Base-by-base conservation (phyloP, 2,329 filamentous ascomycete species). In the Aspergillus carbonarius region DNA sequence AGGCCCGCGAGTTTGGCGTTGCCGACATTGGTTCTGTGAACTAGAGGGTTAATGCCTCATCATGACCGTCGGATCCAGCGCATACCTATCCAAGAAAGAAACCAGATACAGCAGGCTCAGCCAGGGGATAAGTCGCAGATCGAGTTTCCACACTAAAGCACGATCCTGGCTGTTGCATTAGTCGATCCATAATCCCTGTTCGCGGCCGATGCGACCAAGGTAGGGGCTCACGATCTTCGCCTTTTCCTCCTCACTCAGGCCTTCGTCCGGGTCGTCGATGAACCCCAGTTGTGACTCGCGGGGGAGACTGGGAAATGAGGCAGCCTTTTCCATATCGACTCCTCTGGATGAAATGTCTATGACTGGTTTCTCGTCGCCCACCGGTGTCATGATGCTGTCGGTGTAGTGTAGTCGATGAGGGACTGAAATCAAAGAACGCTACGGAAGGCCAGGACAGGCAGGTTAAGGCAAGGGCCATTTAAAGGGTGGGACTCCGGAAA, bases 1-100 rank as follows among this genome's bases (percentile, higher is more conserved):
- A 87, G 72, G 13, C 83, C 82, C n/a, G 80, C 83, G 20, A 86
- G 78, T 67, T 84, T 84, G 2, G 84, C 91, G 75, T 82, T 95
- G 46, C 90, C 90, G 59, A 93, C 90, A 67, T 95, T 93, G 25
- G 91, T 92, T 17, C 71, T 71, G 39, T 6, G 2, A 17, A 27
- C 30, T 15, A 37, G 2, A 18, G 3, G 2, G 20, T 56, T 42
- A 59, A 37, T 39, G 12, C n/a, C 23, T 25, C 4, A 18, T 39
- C 1, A 34, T 42, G 12, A 5, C 3, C 42, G 18, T 13, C 12
- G 35, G 15, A 8, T 12, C 23, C 4, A 23, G 27, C 8, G 51
- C 63, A 40, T 58, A 70, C 70, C 75, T 68, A 60, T 77, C 75
- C n/a, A 78, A 61, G 46, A 77, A 77, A 1, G 72, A 73, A 25